Conservation (phyloP, 1,284 basidiomycete species). For the Boletus mariae region DNA sequence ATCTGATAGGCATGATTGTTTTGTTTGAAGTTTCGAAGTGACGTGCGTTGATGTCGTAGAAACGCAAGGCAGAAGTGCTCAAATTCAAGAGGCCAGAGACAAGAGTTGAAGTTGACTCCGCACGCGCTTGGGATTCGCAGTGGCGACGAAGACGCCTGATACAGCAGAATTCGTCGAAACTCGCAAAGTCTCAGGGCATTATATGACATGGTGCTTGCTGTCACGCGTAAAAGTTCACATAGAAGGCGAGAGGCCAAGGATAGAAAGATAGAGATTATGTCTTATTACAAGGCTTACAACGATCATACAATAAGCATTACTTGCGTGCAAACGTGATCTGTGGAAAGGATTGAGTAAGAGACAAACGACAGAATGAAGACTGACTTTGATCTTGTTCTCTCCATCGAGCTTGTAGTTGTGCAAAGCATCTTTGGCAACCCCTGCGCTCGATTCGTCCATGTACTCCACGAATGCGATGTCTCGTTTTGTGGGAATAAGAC, state of each 20-base stretch:
- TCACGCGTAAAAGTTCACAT: constrained; percentile 29
- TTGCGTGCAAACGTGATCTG: constrained; percentile 64
- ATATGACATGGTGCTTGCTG: constrained; percentile 22
- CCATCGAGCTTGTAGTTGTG: constrained; percentile 97
- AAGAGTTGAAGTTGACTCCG: background rate
- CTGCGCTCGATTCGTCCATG: constrained; percentile 85
- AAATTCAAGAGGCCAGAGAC: constrained; percentile 3
- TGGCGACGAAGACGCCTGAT: constrained; percentile 7
- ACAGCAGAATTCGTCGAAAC: constrained; percentile 5
- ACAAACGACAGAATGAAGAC: constrained; percentile 5
- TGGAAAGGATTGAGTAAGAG: constrained; percentile 9
- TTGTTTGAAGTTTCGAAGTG: constrained; percentile 4
- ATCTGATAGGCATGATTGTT: constrained; percentile 15
- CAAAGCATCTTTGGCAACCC: constrained; percentile 86
- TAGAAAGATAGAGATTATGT: constrained; percentile 22
- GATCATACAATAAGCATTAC: constrained; percentile 35
- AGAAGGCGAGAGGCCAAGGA: constrained; percentile 8
- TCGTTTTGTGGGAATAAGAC: constrained; percentile 92
- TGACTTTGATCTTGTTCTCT: constrained; percentile 93
- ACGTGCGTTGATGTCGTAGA: constrained; percentile 9
- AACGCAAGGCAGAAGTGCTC: constrained; percentile 6
- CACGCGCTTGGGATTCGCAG: background rate
- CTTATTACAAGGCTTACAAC: constrained; percentile 33
- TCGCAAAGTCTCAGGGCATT: constrained; percentile 24
- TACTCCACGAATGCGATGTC: constrained; percentile 98